A percentile compares a stretch with the other conserved stretches of the same genome.
phyloP scores from a whole-genome alignment of 202 grass and related monocot genomes.

The Elaeis oleifera region DNA sequence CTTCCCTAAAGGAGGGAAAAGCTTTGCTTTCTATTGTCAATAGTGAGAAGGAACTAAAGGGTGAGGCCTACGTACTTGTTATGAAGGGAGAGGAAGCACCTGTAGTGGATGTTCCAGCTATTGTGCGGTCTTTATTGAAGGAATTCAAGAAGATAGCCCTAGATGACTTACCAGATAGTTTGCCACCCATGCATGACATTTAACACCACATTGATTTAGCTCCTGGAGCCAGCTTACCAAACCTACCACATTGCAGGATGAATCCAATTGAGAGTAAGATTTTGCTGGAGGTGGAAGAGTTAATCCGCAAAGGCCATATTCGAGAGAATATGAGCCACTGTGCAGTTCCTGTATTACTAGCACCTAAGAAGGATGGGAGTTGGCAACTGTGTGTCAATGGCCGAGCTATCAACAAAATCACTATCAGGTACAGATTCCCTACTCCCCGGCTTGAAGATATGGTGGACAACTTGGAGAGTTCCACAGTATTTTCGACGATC shows the following conservation, averaged over 20 bases:
- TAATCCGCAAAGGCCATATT: background rate
- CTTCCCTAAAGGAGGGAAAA: too few relatives aligned
- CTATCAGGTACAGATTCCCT: background rate
- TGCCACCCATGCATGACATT: background rate
- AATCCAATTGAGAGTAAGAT: background rate
- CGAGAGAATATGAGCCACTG: background rate
- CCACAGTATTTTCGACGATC: background rate
- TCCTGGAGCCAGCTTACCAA: background rate
- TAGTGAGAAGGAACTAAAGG: background rate
- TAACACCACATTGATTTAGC: background rate
- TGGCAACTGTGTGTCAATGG: background rate
- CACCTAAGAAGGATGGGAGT: too few relatives aligned
- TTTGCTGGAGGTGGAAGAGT: background rate
- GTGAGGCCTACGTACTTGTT: background rate
- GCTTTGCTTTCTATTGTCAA: too few relatives aligned
- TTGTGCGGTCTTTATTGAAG: too few relatives aligned
- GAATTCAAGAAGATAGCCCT: background rate
- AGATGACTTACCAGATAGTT: background rate
- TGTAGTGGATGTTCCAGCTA: background rate
- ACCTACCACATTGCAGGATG: background rate
- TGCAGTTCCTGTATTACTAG: background rate
- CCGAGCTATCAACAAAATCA: background rate
- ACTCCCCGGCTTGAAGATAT: background rate
- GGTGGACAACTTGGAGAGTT: background rate
- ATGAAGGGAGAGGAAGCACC: background rate